Percentiles rank a stretch among this genome's conserved stretches.
phyloP scores from a whole-genome alignment of 2,329 filamentous ascomycete genomes.

The Sporothrix euskadiensis region DNA sequence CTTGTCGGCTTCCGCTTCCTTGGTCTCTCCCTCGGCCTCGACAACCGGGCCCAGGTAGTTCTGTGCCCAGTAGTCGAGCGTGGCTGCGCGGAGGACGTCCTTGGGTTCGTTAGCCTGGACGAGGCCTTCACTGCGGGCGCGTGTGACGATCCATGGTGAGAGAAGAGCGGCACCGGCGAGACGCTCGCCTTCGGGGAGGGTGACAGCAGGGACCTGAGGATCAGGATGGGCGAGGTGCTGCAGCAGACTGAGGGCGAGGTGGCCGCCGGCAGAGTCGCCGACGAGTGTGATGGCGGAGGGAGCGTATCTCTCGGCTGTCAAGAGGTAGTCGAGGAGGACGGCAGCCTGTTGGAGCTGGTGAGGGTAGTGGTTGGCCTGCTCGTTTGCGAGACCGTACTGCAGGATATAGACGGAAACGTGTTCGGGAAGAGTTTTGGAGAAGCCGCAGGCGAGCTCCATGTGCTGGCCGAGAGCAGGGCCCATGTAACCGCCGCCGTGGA shows the following conservation, averaged over 20 bases:
- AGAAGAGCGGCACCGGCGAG: constrained; percentile 23
- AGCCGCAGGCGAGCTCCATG: constrained; percentile 14
- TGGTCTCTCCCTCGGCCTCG: neutral
- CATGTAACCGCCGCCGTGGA: constrained; percentile 27
- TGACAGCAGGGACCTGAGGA: constrained; percentile 5
- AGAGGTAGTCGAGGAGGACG: constrained; percentile 8
- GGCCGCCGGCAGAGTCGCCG: constrained; percentile 25
- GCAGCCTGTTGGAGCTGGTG: constrained; percentile 24
- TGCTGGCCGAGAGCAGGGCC: constrained; percentile 18
- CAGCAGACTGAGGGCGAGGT: constrained; percentile 21
- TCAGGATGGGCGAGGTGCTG: constrained; percentile 25
- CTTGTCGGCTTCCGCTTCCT: neutral
- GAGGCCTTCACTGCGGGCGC: neutral
- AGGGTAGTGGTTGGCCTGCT: constrained; percentile 23
- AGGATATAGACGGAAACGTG: constrained; percentile 20
- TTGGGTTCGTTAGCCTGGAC: constrained; percentile 2
- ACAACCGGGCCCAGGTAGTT: constrained; percentile 11
- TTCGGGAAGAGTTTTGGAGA: neutral
- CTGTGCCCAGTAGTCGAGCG: constrained; percentile 20
- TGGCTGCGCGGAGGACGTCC: constrained; percentile 2
- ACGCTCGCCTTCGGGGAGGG: neutral
- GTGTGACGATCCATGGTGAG: constrained; percentile 21
- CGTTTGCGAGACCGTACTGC: constrained; percentile 22
- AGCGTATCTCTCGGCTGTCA: neutral
- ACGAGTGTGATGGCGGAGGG: constrained; percentile 17